Base-by-base conservation (phyloP, 257 asterid species). In the Lithospermum erythrorhizon region DNA sequence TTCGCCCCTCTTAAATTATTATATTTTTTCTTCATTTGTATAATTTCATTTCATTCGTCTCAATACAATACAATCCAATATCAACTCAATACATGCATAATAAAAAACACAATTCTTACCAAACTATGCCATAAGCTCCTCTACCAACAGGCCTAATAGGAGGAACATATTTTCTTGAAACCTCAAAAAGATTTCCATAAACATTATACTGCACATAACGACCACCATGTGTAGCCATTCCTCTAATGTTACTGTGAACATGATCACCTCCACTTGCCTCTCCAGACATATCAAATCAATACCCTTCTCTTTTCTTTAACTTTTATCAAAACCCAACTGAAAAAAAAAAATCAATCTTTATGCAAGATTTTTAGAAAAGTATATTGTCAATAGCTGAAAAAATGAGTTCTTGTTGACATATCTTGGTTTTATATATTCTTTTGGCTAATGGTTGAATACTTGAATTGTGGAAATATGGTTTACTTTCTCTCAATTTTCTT, bases 91-190 rank as follows among this genome's bases (percentile, higher is more conserved):
- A 13, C 21, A 18, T 7, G 10, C 1, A 18, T 0, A 52, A 52
- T 6, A 9, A 52, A 8, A 3, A 52, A 52, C 8, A 17, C 1
- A 20, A 18, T 18, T 18, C 37, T 56, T 22, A 87, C 95, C 95
- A 87, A 74, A 87, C 87, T 62, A 84, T 84, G 70, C 95, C 95
- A 66, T 77, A 78, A 69, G 94, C 95, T 22, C 95, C 95, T 67
- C 95, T 87, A 1, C 95, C 95, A 8, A 87, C 90, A 1, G 94
- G 95, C 78, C 86, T 77, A 58, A 75, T 75, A 4, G 89, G 95
- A 24, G 89, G 95, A 32, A 82, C 62, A 72, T 87, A 87, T 78
- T 87, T 87, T 57, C 77, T 80, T 2, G 88, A 71, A 76, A 87
- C 87, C 66, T 87, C 95, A 54, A 87, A 87, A 16, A 87, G 84